phyloP scores from a whole-genome alignment of 1,139 yeast species.

The Wickerhamomyces sp. region DNA sequence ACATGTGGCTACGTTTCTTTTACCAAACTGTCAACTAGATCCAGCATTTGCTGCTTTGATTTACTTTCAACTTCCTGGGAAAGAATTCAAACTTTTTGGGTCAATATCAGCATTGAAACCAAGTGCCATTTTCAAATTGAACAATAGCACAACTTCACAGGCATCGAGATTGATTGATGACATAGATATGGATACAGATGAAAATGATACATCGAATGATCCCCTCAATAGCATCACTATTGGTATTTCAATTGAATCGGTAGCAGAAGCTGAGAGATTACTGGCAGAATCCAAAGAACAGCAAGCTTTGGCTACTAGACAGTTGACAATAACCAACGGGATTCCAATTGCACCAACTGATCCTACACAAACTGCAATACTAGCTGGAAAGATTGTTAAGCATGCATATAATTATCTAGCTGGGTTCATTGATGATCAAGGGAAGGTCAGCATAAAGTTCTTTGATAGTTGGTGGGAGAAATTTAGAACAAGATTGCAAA shows the following conservation, averaged over 20 bases:
- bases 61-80: slow-evolving; percentile 77
- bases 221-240: slow-evolving; percentile 33
- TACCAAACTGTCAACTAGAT: slow-evolving; percentile 67
- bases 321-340: slow-evolving; percentile 21
- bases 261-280: slow-evolving; percentile 49
- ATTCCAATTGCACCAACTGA: slow-evolving; percentile 15
- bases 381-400: slow-evolving; percentile 84
- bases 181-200: slow-evolving; percentile 38
- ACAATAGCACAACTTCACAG: slow-evolving; percentile 30
- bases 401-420: slow-evolving; percentile 89
- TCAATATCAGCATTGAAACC: slow-evolving; percentile 70
- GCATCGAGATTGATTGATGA: slow-evolving; percentile 29
- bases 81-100: slow-evolving; percentile 79
- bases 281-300: slow-evolving; percentile 35
- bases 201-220: slow-evolving; percentile 17
- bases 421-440: slow-evolving; percentile 72
- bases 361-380: slow-evolving; percentile 30
- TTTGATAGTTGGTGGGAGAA: slow-evolving; percentile 97
- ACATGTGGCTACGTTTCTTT: slow-evolving; percentile 68
- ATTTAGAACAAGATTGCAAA: slow-evolving; percentile 66
- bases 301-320: slow-evolving; percentile 19
- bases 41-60: slow-evolving; percentile 74
- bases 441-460: slow-evolving; percentile 81
- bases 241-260: slow-evolving; percentile 88
- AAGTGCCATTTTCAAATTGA: slow-evolving; percentile 84